A percentile compares a stretch with the other conserved stretches of the same genome.
phyloP scores from a whole-genome alignment of 768 basidiomycete species.

The Dictyophora rubrovolvata region DNA sequence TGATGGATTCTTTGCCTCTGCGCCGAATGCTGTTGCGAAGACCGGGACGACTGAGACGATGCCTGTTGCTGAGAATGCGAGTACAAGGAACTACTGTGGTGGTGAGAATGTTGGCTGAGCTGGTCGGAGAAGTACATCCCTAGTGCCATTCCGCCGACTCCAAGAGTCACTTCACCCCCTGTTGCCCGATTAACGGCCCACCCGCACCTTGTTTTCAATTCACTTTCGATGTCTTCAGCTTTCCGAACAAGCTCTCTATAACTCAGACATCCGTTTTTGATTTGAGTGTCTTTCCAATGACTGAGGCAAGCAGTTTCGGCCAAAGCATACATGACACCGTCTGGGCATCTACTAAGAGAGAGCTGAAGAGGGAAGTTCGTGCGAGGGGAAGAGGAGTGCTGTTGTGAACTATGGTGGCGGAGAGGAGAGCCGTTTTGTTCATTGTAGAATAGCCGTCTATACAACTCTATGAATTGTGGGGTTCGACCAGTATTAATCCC shows the following conservation, averaged over 20 bases:
- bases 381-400: constrained; percentile 21
- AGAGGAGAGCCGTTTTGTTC: constrained; percentile 18
- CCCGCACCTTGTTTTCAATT: constrained; percentile 25
- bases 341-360: constrained; percentile 64
- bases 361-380: neutral
- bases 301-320: constrained; percentile 65
- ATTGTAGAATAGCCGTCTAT: constrained; percentile 48
- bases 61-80: neutral
- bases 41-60: neutral
- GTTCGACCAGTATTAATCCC: constrained; percentile 46
- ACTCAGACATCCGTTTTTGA: constrained; percentile 56
- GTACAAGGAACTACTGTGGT: neutral
- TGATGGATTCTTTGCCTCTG: neutral
- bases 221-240: constrained; percentile 63
- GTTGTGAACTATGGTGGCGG: constrained; percentile 27
- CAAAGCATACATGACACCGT: constrained; percentile 66
- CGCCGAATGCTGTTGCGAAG: neutral
- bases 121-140: neutral
- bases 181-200: neutral
- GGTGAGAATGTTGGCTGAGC: neutral
- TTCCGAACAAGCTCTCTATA: constrained; percentile 63
- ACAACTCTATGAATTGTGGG: constrained; percentile 56
- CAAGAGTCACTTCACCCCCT: neutral
- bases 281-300: constrained; percentile 62
- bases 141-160: neutral